Conservation (phyloP, 768 basidiomycete genomes). For the Tulasnella sp. region DNA sequence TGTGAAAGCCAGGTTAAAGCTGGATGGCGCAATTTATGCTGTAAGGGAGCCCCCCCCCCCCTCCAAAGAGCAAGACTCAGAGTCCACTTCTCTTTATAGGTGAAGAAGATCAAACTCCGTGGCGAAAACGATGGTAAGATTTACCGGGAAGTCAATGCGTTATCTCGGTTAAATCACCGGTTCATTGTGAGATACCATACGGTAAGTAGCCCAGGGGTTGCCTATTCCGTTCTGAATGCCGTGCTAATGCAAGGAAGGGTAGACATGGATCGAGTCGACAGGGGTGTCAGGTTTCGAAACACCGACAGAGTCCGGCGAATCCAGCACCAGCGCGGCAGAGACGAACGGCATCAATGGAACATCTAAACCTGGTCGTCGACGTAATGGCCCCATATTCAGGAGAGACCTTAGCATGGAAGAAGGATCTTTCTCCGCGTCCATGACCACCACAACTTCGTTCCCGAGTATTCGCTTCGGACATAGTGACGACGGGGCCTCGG, state of each 20-base stretch:
- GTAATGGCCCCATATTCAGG: conserved; percentile 5
- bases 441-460: conserved; percentile 52
- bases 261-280: conserved; percentile 72
- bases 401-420: conserved; percentile 51
- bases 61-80: not conserved
- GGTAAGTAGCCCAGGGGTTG: not conserved
- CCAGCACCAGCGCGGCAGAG: conserved; percentile 41
- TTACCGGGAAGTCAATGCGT: conserved; percentile 80
- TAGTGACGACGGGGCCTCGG: conserved; percentile 23
- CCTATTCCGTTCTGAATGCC: not conserved
- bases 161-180: conserved; percentile 80
- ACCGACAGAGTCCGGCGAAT: conserved; percentile 34
- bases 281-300: conserved; percentile 41
- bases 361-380: conserved; percentile 8
- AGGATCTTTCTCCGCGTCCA: conserved; percentile 2
- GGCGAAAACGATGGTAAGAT: conserved; percentile 80
- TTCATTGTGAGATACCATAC: conserved; percentile 90
- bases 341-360: not conserved
- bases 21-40: conserved; percentile 78
- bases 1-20: conserved; percentile 84
- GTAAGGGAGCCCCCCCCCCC: conserved; percentile 37
- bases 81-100: conserved; percentile 33
- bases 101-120: conserved; percentile 82
- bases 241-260: not conserved
- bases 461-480: conserved; percentile 77